Evolutionary conservation across 2,329 filamentous ascomycete genomes (phyloP), one percentile per base, ranked within the genome.

Genomic region (Cercospora zeae-maydis): DNA sequence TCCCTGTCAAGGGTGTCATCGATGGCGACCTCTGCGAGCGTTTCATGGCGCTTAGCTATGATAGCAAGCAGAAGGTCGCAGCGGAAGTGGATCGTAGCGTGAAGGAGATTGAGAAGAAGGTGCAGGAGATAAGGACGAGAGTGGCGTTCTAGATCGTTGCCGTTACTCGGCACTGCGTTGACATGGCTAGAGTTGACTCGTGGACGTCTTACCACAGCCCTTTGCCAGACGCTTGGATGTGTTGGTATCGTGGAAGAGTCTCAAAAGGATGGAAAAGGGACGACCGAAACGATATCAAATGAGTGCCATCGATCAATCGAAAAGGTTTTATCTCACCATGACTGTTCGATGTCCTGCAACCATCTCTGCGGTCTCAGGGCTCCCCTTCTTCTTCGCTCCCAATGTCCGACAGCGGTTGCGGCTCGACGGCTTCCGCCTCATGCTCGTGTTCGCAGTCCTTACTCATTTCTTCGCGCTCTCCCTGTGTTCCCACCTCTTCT

Each of bases 21-120:
- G 95, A 99, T 77, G 95, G 95, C 30, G 95, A 99, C 78, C 81
- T 99, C 42, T 96, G 95, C 72, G 95, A 99, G 81, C 86, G 92
- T 69, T 99, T 92, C 78, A 86, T 92, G 63, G 79, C 95, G 63
- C 81, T 99, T 64, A 84, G 89, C 27, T 89, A 88, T 69, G 93
- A 97, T 72, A 93, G 91, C 81, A 96, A 97, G 82, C 88, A 92
- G 78, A 92, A 93, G 86, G 96, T 99, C 80, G 93, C 93, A 1
- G 92, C 85, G 56, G 93, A 98, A 77, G 78, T 98, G 69, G 95
- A 98, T 77, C 88, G 95, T 63, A 93, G 91, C 45, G 88, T 97
- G 60, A 81, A 92, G 70, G 91, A 98, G 78, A 95, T 99, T 73
- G 96, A 99, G 82, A 88, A 95, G 73, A 97, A 97, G 80, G 93